Evolutionary conservation across 768 basidiomycete species (phyloP).

Genomic region (Tricholoma flavovirens): DNA sequence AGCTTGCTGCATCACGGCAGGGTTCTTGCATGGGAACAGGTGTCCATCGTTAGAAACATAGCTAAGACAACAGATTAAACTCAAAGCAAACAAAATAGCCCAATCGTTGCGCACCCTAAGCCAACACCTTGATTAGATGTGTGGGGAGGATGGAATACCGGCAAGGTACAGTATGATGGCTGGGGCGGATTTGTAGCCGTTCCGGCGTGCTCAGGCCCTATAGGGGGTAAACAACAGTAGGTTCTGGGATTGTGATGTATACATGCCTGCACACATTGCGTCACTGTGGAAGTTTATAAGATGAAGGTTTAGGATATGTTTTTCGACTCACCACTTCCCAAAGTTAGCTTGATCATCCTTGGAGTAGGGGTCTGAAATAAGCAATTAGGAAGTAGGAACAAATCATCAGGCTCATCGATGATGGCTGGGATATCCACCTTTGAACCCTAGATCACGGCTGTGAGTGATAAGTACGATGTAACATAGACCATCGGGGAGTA

Average conservation of each 20-base stretch:
- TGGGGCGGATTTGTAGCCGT: slow-evolving; percentile 31
- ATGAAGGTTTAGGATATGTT: slow-evolving; percentile 10
- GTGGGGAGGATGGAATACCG: slow-evolving; percentile 43
- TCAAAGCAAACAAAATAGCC: neutral
- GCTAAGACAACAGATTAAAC: slow-evolving; percentile 13
- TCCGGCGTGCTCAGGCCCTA: slow-evolving; percentile 47
- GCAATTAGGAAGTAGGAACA: neutral
- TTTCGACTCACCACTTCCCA: slow-evolving; percentile 40
- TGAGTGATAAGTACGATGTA: neutral
- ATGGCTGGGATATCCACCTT: slow-evolving; percentile 25
- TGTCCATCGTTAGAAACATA: slow-evolving; percentile 57
- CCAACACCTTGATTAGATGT: slow-evolving; percentile 5
- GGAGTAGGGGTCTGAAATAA: slow-evolving; percentile 49
- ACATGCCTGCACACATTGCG: neutral
- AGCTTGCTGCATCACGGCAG: slow-evolving; percentile 43
- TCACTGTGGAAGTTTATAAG: neutral
- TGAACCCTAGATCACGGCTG: slow-evolving; percentile 39
- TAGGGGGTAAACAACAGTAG: neutral
- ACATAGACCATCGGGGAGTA: slow-evolving; percentile 12
- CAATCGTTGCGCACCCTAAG: slow-evolving; percentile 1
- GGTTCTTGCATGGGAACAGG: slow-evolving; percentile 48
- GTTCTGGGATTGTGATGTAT: neutral
- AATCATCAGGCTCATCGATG: neutral
- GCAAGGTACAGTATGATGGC: slow-evolving; percentile 50
- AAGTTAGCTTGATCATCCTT: slow-evolving; percentile 52